These are phyloP conservation scores for Cucumis cinereus DNA, from an alignment of 306 rosid genomes.

Conservation along the genomic window DNA sequence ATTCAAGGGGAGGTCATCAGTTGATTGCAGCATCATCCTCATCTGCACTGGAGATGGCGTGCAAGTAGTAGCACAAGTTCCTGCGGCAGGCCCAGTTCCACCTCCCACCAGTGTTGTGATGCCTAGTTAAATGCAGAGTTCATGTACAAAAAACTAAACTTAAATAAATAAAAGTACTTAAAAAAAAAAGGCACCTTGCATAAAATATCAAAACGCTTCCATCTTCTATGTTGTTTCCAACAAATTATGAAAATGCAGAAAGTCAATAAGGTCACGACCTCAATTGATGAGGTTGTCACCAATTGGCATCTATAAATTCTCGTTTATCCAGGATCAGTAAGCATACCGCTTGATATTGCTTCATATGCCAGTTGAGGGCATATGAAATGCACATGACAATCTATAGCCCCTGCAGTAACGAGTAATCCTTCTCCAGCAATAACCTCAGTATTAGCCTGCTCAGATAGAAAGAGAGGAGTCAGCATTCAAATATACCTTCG, in stretches of 20 bases:
- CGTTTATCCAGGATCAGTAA: background rate
- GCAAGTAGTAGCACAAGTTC: constrained; percentile 93
- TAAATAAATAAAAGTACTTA: background rate
- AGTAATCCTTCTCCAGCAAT: constrained; percentile 80
- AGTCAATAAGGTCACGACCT: background rate
- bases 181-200: constrained; percentile 8
- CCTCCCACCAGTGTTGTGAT: constrained; percentile 87
- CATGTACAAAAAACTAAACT: background rate
- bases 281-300: background rate
- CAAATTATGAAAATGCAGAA: background rate
- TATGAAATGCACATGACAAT: constrained; percentile 88
- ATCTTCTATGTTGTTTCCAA: background rate
- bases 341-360: constrained; percentile 80
- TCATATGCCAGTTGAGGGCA: constrained; percentile 82
- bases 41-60: constrained; percentile 70
- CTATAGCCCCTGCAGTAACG: constrained; percentile 87
- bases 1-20: constrained; percentile 76
- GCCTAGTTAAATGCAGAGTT: constrained; percentile 34
- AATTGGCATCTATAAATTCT: background rate
- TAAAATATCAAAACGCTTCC: constrained; percentile 63
- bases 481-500: background rate
- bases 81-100: constrained; percentile 92
- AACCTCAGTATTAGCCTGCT: constrained; percentile 83
- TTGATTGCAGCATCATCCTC: constrained; percentile 83
- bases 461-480: constrained; percentile 7